Percentiles rank a stretch among this genome's conserved stretches.
Conservation (phyloP, 805 yeast species). For the Myxozyma geophila region DNA sequence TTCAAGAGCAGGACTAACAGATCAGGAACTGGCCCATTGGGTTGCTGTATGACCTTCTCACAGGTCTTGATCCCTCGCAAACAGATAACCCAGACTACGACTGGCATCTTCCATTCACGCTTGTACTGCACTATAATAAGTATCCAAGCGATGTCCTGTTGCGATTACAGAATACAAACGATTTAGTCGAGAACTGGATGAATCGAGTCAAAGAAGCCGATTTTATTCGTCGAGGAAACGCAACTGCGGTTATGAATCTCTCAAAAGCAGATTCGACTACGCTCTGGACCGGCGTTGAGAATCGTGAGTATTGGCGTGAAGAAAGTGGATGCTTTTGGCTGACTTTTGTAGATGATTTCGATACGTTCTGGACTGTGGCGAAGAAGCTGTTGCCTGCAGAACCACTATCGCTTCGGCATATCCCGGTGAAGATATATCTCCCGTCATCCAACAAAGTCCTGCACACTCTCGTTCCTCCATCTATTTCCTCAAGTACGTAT, state of each 20-base stretch:
- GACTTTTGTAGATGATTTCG: slow-evolving; percentile 27
- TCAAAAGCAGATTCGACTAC: slow-evolving; percentile 62
- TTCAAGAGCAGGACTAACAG: neutral
- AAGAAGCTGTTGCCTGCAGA: slow-evolving; percentile 39
- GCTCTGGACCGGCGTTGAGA: slow-evolving; percentile 59
- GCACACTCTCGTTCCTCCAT: slow-evolving; percentile 44
- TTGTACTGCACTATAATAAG: slow-evolving; percentile 50
- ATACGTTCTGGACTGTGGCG: slow-evolving; percentile 41
- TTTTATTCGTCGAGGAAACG: slow-evolving; percentile 72
- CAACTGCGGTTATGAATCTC: slow-evolving; percentile 79
- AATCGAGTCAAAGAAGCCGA: slow-evolving; percentile 85
- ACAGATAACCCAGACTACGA: slow-evolving; percentile 27
- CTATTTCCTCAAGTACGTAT: slow-evolving; percentile 14
- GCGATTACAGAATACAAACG: slow-evolving; percentile 44
- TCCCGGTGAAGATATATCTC: slow-evolving; percentile 46
- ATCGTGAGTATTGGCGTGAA: slow-evolving; percentile 16
- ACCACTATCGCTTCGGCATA: slow-evolving; percentile 28
- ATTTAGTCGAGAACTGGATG: slow-evolving; percentile 61
- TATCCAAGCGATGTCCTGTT: slow-evolving; percentile 55
- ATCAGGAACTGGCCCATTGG: slow-evolving; percentile 8
- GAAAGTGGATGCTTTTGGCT: neutral
- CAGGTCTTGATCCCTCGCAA: slow-evolving; percentile 27
- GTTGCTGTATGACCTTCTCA: neutral
- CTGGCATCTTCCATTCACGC: slow-evolving; percentile 52
- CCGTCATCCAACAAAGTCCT: slow-evolving; percentile 47